Base-by-base conservation (phyloP, 2,329 filamentous ascomycete species). In the Exophiala xenobiotica region DNA sequence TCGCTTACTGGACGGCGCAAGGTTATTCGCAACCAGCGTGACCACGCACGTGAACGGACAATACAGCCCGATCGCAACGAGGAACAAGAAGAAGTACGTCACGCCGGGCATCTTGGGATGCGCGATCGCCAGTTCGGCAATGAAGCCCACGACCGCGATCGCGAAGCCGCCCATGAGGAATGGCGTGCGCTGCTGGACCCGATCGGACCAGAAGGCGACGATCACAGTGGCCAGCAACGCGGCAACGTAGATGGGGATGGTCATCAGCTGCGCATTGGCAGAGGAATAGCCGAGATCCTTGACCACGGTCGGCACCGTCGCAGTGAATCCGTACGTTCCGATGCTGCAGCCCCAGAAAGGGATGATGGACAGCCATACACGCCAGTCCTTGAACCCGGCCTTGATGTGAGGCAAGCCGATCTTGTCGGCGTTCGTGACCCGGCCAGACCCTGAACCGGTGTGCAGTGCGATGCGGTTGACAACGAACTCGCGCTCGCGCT, bases 11-110 rank as follows among this genome's bases (percentile, higher is more conserved):
- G 87, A 83, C 0, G 83, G 83, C 0, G 81, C 83, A 0, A 88
- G 81, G 52, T 88, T 88, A 65, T 86, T 86, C 1, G 84, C 84
- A 0, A 85, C 81, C 84, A 85, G 87, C 1, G 80, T 83, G 0
- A 88, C 72, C 0, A 83, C 82, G 0, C 68, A 57, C 22, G 75
- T 78, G 31, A 59, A 54, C 0, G 81, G 78, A 0, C 83, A 82
- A 62, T 86, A 88, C 54, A 88, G 86, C 0, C 85, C 85, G 0
- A 78, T 82, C 0, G 82, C 81, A 0, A 82, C 80, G 20, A 64
- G 51, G 47, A 63, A 63, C 37, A 67, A 58, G 40, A 58, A 58
- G 45, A 63, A 59, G 37, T 65, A 67, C 18, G 64, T 56, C 40
- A 66, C 52, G 0, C 82, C 81, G 0, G 83, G 78, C 20, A 54